These are phyloP conservation scores for Boletus reticulatus DNA, from an alignment of 768 basidiomycete species.

Conservation along the genomic window DNA sequence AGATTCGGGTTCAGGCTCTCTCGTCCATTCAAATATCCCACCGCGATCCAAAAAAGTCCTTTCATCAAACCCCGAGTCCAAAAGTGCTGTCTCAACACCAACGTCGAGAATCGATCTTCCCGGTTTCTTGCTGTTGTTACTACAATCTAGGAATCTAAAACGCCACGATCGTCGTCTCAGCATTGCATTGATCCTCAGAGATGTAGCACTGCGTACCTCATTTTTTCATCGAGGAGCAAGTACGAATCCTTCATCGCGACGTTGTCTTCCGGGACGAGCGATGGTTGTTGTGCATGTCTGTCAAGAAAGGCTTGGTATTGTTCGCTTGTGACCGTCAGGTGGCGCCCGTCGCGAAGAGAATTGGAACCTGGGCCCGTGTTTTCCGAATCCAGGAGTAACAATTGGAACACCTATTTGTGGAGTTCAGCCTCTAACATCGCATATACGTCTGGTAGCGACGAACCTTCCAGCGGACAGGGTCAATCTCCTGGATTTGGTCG, in stretches of 20 bases:
- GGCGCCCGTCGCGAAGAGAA: slow-evolving; percentile 28
- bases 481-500: slow-evolving; percentile 26
- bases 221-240: slow-evolving; percentile 36
- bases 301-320: slow-evolving; percentile 35
- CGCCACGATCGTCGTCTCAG: not conserved
- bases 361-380: slow-evolving; percentile 24
- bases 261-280: slow-evolving; percentile 38
- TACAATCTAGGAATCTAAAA: slow-evolving; percentile 32
- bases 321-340: slow-evolving; percentile 29
- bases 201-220: slow-evolving; percentile 24
- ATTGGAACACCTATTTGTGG: slow-evolving; percentile 29
- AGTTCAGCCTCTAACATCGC: not conserved
- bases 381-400: slow-evolving; percentile 29
- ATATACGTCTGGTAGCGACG: not conserved
- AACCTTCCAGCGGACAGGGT: slow-evolving; percentile 37
- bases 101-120: slow-evolving; percentile 12
- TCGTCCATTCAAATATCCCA: slow-evolving; percentile 8
- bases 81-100: slow-evolving; percentile 15
- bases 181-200: not conserved
- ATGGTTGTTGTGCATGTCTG: slow-evolving; percentile 24
- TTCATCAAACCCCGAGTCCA: slow-evolving; percentile 16
- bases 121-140: slow-evolving; percentile 29
- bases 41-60: slow-evolving; percentile 7
- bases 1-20: not conserved
- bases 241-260: slow-evolving; percentile 39